Percentiles rank a stretch among this genome's conserved stretches.
phyloP scores from a whole-genome alignment of 2,329 filamentous ascomycete genomes.

The Alternaria longipes region DNA sequence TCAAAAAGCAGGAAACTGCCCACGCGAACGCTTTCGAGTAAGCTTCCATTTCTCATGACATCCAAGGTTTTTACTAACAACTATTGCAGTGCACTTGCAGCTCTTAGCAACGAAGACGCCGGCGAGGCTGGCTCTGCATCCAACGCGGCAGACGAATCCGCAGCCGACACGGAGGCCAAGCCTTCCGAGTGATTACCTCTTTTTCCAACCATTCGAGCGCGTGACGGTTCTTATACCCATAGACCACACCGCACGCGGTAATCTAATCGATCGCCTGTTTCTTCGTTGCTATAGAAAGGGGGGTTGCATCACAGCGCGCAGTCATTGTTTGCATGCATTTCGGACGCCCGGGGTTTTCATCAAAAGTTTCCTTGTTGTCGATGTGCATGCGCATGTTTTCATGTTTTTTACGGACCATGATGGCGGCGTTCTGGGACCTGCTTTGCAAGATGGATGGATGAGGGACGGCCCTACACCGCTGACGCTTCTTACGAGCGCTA shows the following conservation, averaged over 20 bases:
- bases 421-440: slow-evolving; percentile 37
- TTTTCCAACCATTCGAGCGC: slow-evolving; percentile 41
- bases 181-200: slow-evolving; percentile 51
- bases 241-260: slow-evolving; percentile 49
- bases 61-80: slow-evolving; percentile 24
- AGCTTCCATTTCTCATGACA: slow-evolving; percentile 47
- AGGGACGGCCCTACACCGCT: slow-evolving; percentile 22
- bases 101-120: slow-evolving; percentile 66
- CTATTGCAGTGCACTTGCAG: slow-evolving; percentile 60
- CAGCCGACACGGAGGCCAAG: slow-evolving; percentile 41
- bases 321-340: slow-evolving; percentile 49
- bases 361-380: slow-evolving; percentile 42
- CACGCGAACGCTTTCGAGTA: slow-evolving; percentile 92
- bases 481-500: slow-evolving; percentile 32
- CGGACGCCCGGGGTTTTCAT: slow-evolving; percentile 33
- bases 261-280: slow-evolving; percentile 49
- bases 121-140: slow-evolving; percentile 70
- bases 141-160: slow-evolving; percentile 60
- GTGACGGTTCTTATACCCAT: slow-evolving; percentile 46
- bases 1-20: slow-evolving; percentile 71
- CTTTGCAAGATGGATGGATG: slow-evolving; percentile 25
- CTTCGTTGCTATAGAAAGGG: slow-evolving; percentile 52
- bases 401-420: slow-evolving; percentile 28
- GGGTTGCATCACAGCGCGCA: slow-evolving; percentile 46
- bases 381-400: slow-evolving; percentile 23